These are phyloP conservation scores for Echium plantagineum DNA, from an alignment of 257 asterid genomes.

Conservation along the genomic window DNA sequence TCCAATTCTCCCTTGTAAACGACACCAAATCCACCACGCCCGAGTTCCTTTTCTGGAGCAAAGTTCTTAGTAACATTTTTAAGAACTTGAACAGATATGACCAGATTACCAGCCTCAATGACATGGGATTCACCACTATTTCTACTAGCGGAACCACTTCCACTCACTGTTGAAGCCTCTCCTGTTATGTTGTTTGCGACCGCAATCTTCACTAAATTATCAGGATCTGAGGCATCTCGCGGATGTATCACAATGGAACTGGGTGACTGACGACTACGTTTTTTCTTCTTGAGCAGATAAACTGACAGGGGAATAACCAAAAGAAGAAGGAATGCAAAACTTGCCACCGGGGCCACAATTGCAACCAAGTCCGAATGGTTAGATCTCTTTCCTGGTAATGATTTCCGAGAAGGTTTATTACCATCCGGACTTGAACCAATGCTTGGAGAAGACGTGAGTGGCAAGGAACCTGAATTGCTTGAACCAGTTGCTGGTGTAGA, in stretches of 20 bases:
- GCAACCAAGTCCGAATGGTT: constrained; percentile 26
- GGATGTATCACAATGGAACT: constrained; percentile 70
- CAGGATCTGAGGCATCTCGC: constrained; percentile 46
- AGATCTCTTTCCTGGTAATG: constrained; percentile 21
- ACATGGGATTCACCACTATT: constrained; percentile 46
- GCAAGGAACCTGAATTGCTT: not conserved
- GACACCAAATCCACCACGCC: constrained; percentile 92
- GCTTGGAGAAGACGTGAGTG: constrained; percentile 14
- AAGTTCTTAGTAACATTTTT: constrained; percentile 67
- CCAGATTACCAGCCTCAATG: constrained; percentile 61
- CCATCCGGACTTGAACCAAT: constrained; percentile 12
- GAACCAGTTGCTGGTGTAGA: not conserved
- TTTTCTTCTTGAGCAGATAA: constrained; percentile 42
- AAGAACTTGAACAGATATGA: constrained; percentile 75
- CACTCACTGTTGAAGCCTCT: constrained; percentile 32
- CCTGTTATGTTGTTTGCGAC: constrained; percentile 36
- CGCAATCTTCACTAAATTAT: constrained; percentile 42
- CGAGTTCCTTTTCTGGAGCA: constrained; percentile 72
- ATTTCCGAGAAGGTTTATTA: constrained; percentile 6
- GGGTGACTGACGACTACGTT: constrained; percentile 18
- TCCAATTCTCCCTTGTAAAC: constrained; percentile 77
- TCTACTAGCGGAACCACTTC: constrained; percentile 46
- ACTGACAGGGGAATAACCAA: constrained; percentile 39
- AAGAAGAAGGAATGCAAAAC: constrained; percentile 35
- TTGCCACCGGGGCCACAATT: constrained; percentile 42